phyloP scores from a whole-genome alignment of 768 basidiomycete species.

The Lactifluus volemus region DNA sequence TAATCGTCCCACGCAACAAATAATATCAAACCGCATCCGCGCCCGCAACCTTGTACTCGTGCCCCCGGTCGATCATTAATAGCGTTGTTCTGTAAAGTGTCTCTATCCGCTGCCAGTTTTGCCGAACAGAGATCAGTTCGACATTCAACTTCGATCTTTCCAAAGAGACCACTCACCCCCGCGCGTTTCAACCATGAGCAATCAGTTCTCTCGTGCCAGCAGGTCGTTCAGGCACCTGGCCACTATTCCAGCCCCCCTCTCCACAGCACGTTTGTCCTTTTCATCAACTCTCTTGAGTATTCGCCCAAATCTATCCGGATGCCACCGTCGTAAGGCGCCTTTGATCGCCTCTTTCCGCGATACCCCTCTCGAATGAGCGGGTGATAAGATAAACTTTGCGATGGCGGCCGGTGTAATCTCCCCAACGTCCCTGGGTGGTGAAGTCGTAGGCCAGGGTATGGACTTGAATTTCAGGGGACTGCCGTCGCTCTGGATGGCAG shows the following conservation, averaged over 20 bases:
- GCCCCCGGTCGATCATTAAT: neutral
- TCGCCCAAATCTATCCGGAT: constrained; percentile 68
- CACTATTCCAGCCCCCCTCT: constrained; percentile 57
- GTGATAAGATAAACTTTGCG: constrained; percentile 51
- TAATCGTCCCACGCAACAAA: neutral
- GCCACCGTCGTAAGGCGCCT: constrained; percentile 64
- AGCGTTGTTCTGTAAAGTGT: neutral
- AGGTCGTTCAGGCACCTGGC: constrained; percentile 35
- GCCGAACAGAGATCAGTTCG: neutral
- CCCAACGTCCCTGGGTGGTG: constrained; percentile 33
- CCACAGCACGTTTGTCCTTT: constrained; percentile 43
- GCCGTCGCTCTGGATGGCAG: constrained; percentile 32
- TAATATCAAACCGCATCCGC: too few species aligned
- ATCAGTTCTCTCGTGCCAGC: constrained; percentile 16
- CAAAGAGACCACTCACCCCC: neutral
- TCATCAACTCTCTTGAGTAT: constrained; percentile 43
- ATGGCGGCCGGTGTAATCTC: constrained; percentile 52
- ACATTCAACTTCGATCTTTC: neutral
- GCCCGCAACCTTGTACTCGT: too few species aligned
- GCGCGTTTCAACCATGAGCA: neutral
- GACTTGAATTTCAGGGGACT: constrained; percentile 44
- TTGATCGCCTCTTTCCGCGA: constrained; percentile 59
- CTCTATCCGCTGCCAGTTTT: neutral
- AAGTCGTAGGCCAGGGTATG: constrained; percentile 64
- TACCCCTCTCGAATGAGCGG: constrained; percentile 49